A percentile compares a stretch with the other conserved stretches of the same genome.
These are phyloP conservation scores for Blastomyces emzantsi DNA, from an alignment of 2,329 filamentous ascomycete species.

Conservation along the genomic window DNA sequence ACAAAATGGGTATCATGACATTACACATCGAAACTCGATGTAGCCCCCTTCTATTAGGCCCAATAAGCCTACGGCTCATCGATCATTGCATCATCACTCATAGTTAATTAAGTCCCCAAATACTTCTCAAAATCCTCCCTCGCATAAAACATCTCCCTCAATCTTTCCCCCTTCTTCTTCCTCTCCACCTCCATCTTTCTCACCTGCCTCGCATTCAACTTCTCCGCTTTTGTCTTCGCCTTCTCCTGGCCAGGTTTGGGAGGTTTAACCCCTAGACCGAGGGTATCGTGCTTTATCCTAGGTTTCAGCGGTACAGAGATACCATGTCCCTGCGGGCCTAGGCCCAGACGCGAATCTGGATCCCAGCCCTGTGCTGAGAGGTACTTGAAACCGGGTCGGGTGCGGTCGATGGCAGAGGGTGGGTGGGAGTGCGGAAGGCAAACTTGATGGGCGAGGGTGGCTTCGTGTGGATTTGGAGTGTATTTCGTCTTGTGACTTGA, in stretches of 20 bases:
- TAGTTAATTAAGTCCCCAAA: slow-evolving; percentile 39
- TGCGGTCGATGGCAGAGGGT: slow-evolving; percentile 51
- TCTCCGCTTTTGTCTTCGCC: slow-evolving; percentile 25
- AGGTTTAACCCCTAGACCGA: slow-evolving; percentile 56
- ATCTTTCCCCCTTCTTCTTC: slow-evolving; percentile 51
- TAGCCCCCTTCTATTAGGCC: not conserved
- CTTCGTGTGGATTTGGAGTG: slow-evolving; percentile 35
- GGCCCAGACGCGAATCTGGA: slow-evolving; percentile 54
- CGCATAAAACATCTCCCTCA: slow-evolving; percentile 64
- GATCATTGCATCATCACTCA: not conserved
- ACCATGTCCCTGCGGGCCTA: slow-evolving; percentile 62
- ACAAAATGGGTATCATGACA: not conserved
- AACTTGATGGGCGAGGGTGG: slow-evolving; percentile 48
- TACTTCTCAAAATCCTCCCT: slow-evolving; percentile 70
- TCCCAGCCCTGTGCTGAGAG: slow-evolving; percentile 52
- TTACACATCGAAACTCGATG: not conserved
- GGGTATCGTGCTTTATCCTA: slow-evolving; percentile 60
- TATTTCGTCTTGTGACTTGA: slow-evolving; percentile 5
- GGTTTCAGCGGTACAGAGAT: slow-evolving; percentile 67
- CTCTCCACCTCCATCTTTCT: slow-evolving; percentile 54
- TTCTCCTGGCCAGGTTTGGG: slow-evolving; percentile 22
- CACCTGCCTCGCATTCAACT: slow-evolving; percentile 60
- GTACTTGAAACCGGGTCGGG: slow-evolving; percentile 46
- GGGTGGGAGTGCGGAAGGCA: slow-evolving; percentile 49
- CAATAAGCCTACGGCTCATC: not conserved